Conservation (phyloP, 176 grass and related monocot genomes). For the Zizania latifolia region DNA sequence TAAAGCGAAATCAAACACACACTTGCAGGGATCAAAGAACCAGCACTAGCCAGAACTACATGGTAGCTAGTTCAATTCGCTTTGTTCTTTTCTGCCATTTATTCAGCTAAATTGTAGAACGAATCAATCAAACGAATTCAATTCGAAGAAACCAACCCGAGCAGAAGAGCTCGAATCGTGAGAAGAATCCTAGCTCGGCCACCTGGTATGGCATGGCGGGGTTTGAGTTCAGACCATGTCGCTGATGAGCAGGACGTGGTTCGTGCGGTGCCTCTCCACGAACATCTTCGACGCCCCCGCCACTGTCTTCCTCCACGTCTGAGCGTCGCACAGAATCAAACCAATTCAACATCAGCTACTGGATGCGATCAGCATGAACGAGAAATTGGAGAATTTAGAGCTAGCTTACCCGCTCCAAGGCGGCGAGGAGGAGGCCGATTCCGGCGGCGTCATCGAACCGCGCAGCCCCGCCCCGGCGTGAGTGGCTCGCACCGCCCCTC, state of each 20-base stretch:
- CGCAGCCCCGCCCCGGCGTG: constrained; percentile 41
- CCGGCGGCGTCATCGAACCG: constrained; percentile 56
- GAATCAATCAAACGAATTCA: constrained; percentile 9
- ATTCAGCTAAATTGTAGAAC: constrained; percentile 2
- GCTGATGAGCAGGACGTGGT: constrained; percentile 77
- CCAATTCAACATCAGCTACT: constrained; percentile 3
- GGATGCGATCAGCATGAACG: not conserved
- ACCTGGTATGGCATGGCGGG: not conserved
- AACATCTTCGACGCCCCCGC: constrained; percentile 89
- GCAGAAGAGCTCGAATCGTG: not conserved
- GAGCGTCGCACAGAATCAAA: not conserved
- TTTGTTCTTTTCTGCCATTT: constrained; percentile 1
- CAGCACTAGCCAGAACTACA: not conserved
- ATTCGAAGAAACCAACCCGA: not conserved
- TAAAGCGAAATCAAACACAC: constrained; percentile 14
- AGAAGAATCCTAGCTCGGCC: not conserved
- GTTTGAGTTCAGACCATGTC: constrained; percentile 49
- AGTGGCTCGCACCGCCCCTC: not conserved
- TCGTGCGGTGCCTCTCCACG: constrained; percentile 63
- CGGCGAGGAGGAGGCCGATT: constrained; percentile 56
- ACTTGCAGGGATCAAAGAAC: not conserved
- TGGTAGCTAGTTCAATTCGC: not conserved
- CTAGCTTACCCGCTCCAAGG: constrained; percentile 58
- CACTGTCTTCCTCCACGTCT: constrained; percentile 95
- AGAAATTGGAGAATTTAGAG: not conserved